Evolutionary conservation across 768 basidiomycete genomes (phyloP), one percentile per base, ranked within the genome.

Genomic region (Lactarius sanguifluus): DNA sequence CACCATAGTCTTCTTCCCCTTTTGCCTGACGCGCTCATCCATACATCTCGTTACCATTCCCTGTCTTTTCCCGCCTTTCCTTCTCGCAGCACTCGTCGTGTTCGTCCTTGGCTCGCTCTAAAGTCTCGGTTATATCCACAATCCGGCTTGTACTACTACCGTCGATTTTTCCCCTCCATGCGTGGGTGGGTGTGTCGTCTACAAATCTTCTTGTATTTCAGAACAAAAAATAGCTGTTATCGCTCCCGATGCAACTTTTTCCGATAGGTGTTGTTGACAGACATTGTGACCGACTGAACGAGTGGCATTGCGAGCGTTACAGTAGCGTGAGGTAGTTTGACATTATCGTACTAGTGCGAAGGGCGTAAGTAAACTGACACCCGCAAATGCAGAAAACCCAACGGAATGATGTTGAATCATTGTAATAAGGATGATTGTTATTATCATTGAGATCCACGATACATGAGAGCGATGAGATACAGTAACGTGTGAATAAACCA

Each of bases 91-190:
- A 77, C 77, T 75, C 69, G 78, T 80, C 79, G 77, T 76, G 74
- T 75, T 76, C 72, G 74, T 76, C 71, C 74, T 70, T 72, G 76
- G 76, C 75, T 77, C 76, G 76, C 62, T 70, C 76, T 73, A 64
- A 66, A 72, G 75, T 77, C 77, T 78, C 75, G 76, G 76, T 78
- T 72, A 73, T 73, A 75, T 66, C 74, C 73, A 75, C 76, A 75
- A 78, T 77, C 76, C 79, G 76, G 75, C 77, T 74, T 81, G 80
- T 81, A 81, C 80, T 79, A 78, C 73, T 81, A 79, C 75, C 41
- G 45, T 54, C 59, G 52, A 38, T 57, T 60, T 52, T 52, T 43
- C 10, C 32, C 54, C 61, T 61, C 54, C 18, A 52, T 64, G 67
- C 57, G 68, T 70, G 69, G 67, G 69, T 69, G 69, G 64, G 62